Evolutionary conservation across 2,329 filamentous ascomycete genomes (phyloP), one percentile per base, ranked within the genome.

Genomic region (Fusarium sp.): DNA sequence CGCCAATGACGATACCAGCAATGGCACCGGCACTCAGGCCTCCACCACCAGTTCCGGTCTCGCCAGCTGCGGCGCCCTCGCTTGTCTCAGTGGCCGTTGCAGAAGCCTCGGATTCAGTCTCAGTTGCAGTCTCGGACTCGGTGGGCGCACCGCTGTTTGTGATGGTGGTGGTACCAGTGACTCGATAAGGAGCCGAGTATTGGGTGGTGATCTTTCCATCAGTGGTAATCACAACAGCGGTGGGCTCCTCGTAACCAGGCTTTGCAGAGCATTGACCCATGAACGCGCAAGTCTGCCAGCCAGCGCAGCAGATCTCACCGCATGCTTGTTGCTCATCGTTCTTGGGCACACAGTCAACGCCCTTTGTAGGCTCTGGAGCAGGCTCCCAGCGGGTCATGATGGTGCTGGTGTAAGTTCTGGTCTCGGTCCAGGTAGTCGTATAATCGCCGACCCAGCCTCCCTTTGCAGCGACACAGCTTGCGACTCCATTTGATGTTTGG

Each of bases 1-100:
- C 88, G 70, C 93, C 93, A 62, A 95, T 91, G 73, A 95, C 93
- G 76, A 95, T 95, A 67, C 93, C 93, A 21, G 93, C 93, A 76
- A 95, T 95, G 66, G 92, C 93, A 58, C 92, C 93, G 46, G 86
- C 88, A 76, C 90, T 93, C 60, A 95, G 86, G 46, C 82, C 80
- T 62, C 82, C 82, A 33, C 82, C 81, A 44, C 71, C 71, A 49
- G 81, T 83, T 49, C 80, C 84, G 37, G 19, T 78, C 37, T 72
- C 68, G 21, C 58, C 71, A 49, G 73, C 70, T 23, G 62, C 57
- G 35, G 68, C 60, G 9, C 60, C 70, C 29, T 73, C 72, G 21
- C 85, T 84, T 10, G 86, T 86, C 42, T 83, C 82, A 19, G 83
- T 86, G 61, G 84, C 87, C 42, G 86, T 86, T 55, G 87, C 83